Base-by-base conservation (phyloP, 2,329 filamentous ascomycete species). In the Cladosporium sphaerospermum region DNA sequence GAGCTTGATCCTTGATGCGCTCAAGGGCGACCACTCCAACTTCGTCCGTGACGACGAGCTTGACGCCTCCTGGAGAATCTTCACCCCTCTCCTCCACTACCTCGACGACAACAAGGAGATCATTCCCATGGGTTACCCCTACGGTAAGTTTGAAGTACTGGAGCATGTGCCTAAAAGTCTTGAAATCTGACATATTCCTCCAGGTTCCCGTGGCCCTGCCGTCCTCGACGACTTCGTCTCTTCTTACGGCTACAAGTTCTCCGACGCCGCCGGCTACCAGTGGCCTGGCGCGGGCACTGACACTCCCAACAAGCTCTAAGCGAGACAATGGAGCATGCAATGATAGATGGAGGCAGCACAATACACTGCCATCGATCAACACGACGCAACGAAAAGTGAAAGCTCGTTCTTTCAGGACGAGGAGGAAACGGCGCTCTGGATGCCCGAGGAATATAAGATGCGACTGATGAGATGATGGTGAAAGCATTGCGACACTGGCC, bases 21-120 rank as follows among this genome's bases (percentile, higher is more conserved):
- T 99, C 66, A 99, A 99, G 83, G 93, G 93, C 57, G 93, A 99
- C 69, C 93, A 99, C 80, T 97, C 91, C 73, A 99, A 99, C 84
- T 99, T 99, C 73, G 90, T 96, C 59, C 86, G 90, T 76, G 90
- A 96, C 64, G 90, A 96, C 68, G 93, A 99, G 77, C 81, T 99
- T 31, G 93, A 99, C 67, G 90, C 93, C 56, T 93, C 88, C 76
- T 99, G 93, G 93, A 89, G 91, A 73, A 95, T 99, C 73, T 99
- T 99, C 75, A 95, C 90, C 2, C 93, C 93, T 62, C 85, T 99
- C 36, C 80, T 99, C 59, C 92, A 99, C 78, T 99, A 99, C 75
- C 83, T 99, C 10, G 95, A 99, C 61, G 90, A 96, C 70, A 96
- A 97, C 81, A 96, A 96, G 81, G 93, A 99, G 76, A 97, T 99